Conservation (phyloP, 2,329 filamentous ascomycete genomes). For the Penicillium vulpinum region DNA sequence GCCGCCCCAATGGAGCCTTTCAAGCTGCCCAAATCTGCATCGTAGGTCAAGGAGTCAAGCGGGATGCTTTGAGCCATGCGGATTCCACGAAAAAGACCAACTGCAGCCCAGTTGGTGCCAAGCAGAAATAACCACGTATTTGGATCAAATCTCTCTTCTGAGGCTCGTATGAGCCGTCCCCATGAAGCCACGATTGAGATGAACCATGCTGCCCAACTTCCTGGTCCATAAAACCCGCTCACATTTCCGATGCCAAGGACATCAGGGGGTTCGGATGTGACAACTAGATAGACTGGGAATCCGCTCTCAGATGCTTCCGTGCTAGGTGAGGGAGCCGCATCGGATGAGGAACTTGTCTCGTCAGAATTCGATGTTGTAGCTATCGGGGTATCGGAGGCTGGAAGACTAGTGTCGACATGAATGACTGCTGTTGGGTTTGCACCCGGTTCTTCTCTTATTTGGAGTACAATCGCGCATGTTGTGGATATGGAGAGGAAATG, state of each 20-base stretch:
- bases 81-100: background rate
- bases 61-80: background rate
- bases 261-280: background rate
- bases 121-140: background rate
- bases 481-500: background rate
- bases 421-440: background rate
- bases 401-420: background rate
- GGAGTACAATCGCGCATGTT: background rate
- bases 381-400: background rate
- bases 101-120: background rate
- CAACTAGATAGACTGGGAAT: background rate
- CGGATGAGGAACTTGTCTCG: background rate
- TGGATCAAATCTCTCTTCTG: background rate
- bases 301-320: background rate
- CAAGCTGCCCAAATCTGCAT: background rate
- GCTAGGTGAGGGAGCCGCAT: background rate
- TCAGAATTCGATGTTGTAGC: background rate
- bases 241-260: background rate
- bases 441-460: background rate
- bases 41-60: background rate
- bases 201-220: background rate
- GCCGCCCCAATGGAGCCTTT: background rate
- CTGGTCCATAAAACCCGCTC: background rate
- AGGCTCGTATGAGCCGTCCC: background rate
- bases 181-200: background rate